Evolutionary conservation across 768 basidiomycete species (phyloP).

Genomic region (Kwoniella heveanensis): DNA sequence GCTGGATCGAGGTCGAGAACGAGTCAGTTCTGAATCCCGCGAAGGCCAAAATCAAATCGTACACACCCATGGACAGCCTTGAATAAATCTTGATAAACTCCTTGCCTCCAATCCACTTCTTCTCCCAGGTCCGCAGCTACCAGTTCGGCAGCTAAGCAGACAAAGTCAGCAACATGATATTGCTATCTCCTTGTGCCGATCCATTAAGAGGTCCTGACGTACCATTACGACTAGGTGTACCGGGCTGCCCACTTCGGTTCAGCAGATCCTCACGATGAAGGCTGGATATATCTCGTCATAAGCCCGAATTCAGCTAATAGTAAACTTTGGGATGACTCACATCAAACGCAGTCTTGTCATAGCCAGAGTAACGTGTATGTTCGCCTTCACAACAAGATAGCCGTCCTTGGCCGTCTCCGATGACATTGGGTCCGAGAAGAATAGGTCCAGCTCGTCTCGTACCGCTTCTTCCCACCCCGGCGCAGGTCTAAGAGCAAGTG

Average conservation of each 20-base stretch:
- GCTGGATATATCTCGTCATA: not conserved
- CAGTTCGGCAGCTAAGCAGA: conserved; percentile 27
- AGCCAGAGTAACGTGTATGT: conserved; percentile 45
- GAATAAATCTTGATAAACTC: conserved; percentile 39
- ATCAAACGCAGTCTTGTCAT: conserved; percentile 41
- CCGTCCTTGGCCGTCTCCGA: conserved; percentile 39
- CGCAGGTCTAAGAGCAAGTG: conserved; percentile 35
- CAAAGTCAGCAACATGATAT: not conserved
- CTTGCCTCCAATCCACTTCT: conserved; percentile 30
- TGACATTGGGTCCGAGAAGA: conserved; percentile 37
- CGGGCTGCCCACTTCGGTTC: conserved; percentile 26
- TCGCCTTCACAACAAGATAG: conserved; percentile 35
- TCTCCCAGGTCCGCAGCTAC: conserved; percentile 34
- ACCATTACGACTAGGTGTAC: conserved; percentile 30
- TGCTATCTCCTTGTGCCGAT: not conserved
- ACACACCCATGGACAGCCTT: conserved; percentile 35
- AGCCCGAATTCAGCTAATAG: not conserved
- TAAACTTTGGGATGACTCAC: conserved; percentile 19
- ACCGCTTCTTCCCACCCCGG: conserved; percentile 41
- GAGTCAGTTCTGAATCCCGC: too few relatives aligned
- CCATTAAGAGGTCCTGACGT: not conserved
- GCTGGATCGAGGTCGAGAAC: too few relatives aligned
- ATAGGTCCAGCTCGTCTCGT: conserved; percentile 35
- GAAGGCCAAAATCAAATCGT: too few relatives aligned
- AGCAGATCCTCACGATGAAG: conserved; percentile 39